phyloP scores from a whole-genome alignment of 2,329 filamentous ascomycete species.

The Mariannaea elegans region DNA sequence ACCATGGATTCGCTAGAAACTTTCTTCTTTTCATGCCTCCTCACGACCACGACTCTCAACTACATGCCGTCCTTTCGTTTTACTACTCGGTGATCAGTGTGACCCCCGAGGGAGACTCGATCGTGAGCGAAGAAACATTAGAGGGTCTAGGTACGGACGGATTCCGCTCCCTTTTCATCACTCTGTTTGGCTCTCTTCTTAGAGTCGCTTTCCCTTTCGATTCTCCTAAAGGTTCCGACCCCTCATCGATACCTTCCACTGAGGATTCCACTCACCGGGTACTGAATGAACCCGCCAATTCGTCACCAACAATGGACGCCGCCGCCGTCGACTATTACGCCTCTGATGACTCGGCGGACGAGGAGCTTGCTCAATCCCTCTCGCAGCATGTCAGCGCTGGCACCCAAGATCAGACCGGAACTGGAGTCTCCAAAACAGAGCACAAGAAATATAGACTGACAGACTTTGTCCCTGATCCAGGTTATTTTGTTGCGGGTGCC shows the following conservation, averaged over 20 bases:
- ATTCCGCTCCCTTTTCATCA: constrained; percentile 66
- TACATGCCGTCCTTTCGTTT: constrained; percentile 87
- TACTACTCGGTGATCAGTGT: constrained; percentile 90
- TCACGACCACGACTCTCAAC: constrained; percentile 69
- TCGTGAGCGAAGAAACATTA: constrained; percentile 88
- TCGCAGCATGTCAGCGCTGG: constrained; percentile 45
- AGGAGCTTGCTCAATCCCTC: constrained; percentile 36
- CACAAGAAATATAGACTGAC: constrained; percentile 65
- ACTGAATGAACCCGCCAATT: constrained; percentile 27
- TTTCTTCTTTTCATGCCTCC: constrained; percentile 90
- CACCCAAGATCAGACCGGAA: constrained; percentile 47
- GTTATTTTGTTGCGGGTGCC: constrained; percentile 97
- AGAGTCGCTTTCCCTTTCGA: constrained; percentile 66
- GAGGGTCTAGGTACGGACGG: constrained; percentile 91
- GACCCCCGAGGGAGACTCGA: constrained; percentile 92
- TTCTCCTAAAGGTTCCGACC: constrained; percentile 41
- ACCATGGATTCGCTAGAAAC: constrained; percentile 65
- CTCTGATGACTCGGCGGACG: constrained; percentile 36
- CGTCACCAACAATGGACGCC: constrained; percentile 32
- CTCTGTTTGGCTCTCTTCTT: constrained; percentile 80
- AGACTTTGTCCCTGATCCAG: constrained; percentile 82
- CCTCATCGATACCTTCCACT: constrained; percentile 28
- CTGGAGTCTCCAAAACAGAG: constrained; percentile 43
- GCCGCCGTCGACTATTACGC: constrained; percentile 27
- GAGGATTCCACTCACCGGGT: constrained; percentile 10